Base-by-base conservation (phyloP, 2,329 filamentous ascomycete genomes). In the Botrytis cinerea region DNA sequence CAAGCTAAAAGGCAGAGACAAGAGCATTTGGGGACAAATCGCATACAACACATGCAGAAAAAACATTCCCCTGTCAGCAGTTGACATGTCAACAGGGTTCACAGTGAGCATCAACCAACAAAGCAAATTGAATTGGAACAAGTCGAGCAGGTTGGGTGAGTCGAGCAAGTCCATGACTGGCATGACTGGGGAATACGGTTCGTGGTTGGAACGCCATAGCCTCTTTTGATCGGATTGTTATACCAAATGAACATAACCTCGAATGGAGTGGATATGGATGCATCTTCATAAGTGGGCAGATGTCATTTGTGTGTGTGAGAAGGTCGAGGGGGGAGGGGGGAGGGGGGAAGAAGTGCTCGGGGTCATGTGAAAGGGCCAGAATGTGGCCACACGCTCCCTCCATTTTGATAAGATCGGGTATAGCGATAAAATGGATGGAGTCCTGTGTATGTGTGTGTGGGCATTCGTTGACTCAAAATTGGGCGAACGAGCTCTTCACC, bases 11-110 rank as follows among this genome's bases (percentile, higher is more conserved):
- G 63, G 32, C 25, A 57, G 68, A 40, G 22, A 35, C 40, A 18
- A 32, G 35, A 40, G 20, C 18, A 45, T 40, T 40, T 22, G 43
- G 57, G 51, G 25, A 72, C 45, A 54, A 54, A 54, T 43, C 48
- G 70, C 61, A 72, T 60, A 64, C 70, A 72, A 72, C 70, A 59
- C 62, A 72, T 72, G 70, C 70, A 72, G 70, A 60, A 67, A 72
- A 72, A 71, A 40, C 10, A 71, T 28, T 38, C 69, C 69, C 70
- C 61, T 72, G 70, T 51, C 35, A 38, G n/a, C 32, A 46, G 70
- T 72, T 67, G 48, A 72, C 48, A 57, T 59, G 48, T 67, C 62
- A 59, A 59, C 43, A 63, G 70, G 70, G 70, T 45, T 72, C 46
- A 60, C 12, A 22, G 46, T 67, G 51, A 72, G 60, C 40, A 57